Evolutionary conservation across 192 early-diverging fungal genomes (phyloP).

Genomic region (Geosiphon pyriformis): DNA sequence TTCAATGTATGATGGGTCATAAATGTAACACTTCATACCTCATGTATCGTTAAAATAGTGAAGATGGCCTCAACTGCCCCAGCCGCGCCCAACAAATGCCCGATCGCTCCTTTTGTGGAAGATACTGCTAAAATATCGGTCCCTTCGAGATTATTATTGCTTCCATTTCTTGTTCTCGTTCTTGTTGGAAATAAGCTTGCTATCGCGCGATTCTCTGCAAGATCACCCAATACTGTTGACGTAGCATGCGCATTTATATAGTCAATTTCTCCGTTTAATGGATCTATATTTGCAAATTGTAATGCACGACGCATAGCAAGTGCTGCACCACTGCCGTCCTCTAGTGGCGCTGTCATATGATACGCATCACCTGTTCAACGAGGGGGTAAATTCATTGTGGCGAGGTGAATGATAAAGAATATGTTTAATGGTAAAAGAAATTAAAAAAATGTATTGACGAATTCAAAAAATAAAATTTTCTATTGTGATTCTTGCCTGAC

Average conservation of each 20-base stretch:
- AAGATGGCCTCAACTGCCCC: slow-evolving; percentile 92
- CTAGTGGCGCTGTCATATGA: slow-evolving; percentile 91
- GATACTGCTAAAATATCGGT: slow-evolving; percentile 70
- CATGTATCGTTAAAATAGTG: slow-evolving; percentile 69
- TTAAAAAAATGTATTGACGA: too few species aligned
- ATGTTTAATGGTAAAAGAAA: too few species aligned
- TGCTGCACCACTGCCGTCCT: slow-evolving; percentile 79
- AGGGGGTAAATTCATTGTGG: too few species aligned
- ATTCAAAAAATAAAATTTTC: too few species aligned
- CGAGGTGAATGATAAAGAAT: too few species aligned
- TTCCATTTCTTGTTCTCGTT: background rate
- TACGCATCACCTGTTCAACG: slow-evolving; percentile 74
- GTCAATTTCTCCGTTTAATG: slow-evolving; percentile 63
- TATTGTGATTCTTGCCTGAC: slow-evolving; percentile 54
- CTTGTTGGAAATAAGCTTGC: slow-evolving; percentile 59
- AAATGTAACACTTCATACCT: slow-evolving; percentile 29
- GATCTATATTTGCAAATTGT: slow-evolving; percentile 48
- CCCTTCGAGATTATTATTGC: too few species aligned
- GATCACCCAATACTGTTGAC: slow-evolving; percentile 75
- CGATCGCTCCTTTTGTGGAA: slow-evolving; percentile 87
- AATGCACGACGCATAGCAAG: slow-evolving; percentile 83
- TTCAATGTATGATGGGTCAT: background rate
- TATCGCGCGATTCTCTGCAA: slow-evolving; percentile 83
- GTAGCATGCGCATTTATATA: slow-evolving; percentile 97
- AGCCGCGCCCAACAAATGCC: slow-evolving; percentile 93